Evolutionary conservation across 805 yeast genomes (phyloP).

Genomic region (Cyberlindnera americana): DNA sequence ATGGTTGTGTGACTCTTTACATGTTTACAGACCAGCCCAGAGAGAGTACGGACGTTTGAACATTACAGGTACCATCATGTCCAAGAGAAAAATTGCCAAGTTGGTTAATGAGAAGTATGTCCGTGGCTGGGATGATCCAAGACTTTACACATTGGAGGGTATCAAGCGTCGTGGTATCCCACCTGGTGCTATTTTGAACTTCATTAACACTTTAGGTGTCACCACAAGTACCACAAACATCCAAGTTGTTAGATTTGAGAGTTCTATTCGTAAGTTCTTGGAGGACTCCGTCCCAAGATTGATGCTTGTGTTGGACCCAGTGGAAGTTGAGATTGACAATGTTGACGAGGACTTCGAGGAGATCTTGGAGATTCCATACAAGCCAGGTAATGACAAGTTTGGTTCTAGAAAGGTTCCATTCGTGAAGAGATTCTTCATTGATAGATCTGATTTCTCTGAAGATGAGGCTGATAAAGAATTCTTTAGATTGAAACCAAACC

Average conservation of each 20-base stretch:
- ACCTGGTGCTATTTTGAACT: conserved; percentile 93
- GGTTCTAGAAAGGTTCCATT: conserved; percentile 76
- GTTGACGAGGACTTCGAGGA: conserved; percentile 72
- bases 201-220: conserved; percentile 93
- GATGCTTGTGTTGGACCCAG: conserved; percentile 88
- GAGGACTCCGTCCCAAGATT: conserved; percentile 92
- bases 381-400: conserved; percentile 77
- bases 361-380: conserved; percentile 75
- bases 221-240: conserved; percentile 91
- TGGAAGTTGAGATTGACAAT: conserved; percentile 77
- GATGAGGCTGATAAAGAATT: conserved; percentile 58
- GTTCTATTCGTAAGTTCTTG: conserved; percentile 79
- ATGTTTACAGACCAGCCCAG: conserved; percentile 97
- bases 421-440: conserved; percentile 76
- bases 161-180: conserved; percentile 97
- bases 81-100: conserved; percentile 94
- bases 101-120: conserved; percentile 78
- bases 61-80: conserved; percentile 89
- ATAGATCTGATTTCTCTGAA: conserved; percentile 81
- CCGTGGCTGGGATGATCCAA: conserved; percentile 98
- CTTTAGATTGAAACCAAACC: conserved; percentile 90
- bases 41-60: conserved; percentile 97
- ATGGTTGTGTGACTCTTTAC: conserved; percentile 95
- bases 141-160: conserved; percentile 91
- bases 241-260: conserved; percentile 85